Evolutionary conservation across 2,329 filamentous ascomycete genomes (phyloP), one percentile per base, ranked within the genome.

Genomic region (Penicillium expansum): DNA sequence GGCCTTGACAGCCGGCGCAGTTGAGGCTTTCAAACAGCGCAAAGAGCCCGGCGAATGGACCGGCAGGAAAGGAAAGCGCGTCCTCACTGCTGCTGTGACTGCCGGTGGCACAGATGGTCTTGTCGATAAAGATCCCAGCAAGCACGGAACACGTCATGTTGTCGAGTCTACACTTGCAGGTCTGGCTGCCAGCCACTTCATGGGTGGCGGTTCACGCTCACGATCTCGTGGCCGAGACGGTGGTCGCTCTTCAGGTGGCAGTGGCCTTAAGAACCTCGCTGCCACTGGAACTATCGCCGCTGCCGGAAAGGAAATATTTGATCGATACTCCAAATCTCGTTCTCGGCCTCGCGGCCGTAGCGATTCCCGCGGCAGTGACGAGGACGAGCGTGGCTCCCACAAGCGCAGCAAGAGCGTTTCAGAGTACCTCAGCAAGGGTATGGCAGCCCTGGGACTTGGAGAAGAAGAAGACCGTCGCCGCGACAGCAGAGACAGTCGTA

Each of bases 1-100:
- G 33, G 94, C 92, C 20, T 81, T 97, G 38, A 84, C 96, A 45
- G 92, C 93, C 30, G 93, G 92, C 67, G 93, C 92, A 39, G 89
- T 92, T 53, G 92, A 97, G 75, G 93, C 93, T 41, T 96, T 96
- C 81, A 88, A 91, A 60, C 87, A 92, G 55, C 87, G 92, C 71
- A 96, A 93, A 68, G 89, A 94, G 61, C 89, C 91, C 2, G 93
- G 93, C 53, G 85, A 88, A 42, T 97, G 92, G 92, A 89, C 87
- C 62, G 93, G 92, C 37, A 89, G 90, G 61, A 97, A 97, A 77
- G 91, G 92, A 63, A 94, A 92, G 79, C 91, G 93, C 51, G 85
- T 97, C 58, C 83, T 96, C 48, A 97, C 93, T 22, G 92, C 92
- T 47, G 93, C 93, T 35, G 75, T 87, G 27, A 89, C 91, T 75